Conservation (phyloP, 2,329 filamentous ascomycete genomes). For the Orbilia oligospora region DNA sequence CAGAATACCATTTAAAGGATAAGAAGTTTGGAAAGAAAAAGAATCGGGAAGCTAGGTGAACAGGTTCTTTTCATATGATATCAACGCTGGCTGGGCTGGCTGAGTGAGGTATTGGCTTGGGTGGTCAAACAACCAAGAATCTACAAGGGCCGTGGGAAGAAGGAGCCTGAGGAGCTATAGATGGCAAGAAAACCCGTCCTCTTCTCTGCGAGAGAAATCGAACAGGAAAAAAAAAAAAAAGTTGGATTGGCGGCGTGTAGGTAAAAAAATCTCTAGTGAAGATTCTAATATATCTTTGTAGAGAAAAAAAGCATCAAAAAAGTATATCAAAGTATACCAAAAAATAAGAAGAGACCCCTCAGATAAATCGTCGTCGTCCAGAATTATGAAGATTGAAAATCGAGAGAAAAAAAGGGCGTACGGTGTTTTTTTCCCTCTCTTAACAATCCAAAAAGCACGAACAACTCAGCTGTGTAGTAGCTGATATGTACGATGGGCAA, state of each 20-base stretch:
- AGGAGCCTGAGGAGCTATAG: slow-evolving; percentile 34
- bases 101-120: slow-evolving; percentile 36
- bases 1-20: slow-evolving; percentile 44
- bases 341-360: background rate
- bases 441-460: slow-evolving; percentile 1
- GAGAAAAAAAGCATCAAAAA: background rate
- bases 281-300: background rate
- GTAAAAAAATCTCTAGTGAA: background rate
- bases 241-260: slow-evolving; percentile 9
- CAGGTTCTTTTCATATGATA: slow-evolving; percentile 43
- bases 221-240: background rate
- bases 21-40: slow-evolving; percentile 3
- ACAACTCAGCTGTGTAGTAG: slow-evolving; percentile 25
- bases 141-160: slow-evolving; percentile 49
- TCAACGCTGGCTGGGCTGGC: slow-evolving; percentile 35
- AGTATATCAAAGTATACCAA: slow-evolving; percentile 2
- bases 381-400: background rate
- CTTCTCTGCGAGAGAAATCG: background rate
- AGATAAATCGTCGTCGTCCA: background rate
- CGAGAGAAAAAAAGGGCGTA: background rate
- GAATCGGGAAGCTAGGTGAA: slow-evolving; percentile 32
- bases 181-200: slow-evolving; percentile 9
- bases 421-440: slow-evolving; percentile 1
- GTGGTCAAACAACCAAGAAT: slow-evolving; percentile 52
- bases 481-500: slow-evolving; percentile 20